Percentiles rank a stretch among this genome's conserved stretches.
phyloP scores from a whole-genome alignment of 306 rosid genomes.

The Mucuna pruriens region DNA sequence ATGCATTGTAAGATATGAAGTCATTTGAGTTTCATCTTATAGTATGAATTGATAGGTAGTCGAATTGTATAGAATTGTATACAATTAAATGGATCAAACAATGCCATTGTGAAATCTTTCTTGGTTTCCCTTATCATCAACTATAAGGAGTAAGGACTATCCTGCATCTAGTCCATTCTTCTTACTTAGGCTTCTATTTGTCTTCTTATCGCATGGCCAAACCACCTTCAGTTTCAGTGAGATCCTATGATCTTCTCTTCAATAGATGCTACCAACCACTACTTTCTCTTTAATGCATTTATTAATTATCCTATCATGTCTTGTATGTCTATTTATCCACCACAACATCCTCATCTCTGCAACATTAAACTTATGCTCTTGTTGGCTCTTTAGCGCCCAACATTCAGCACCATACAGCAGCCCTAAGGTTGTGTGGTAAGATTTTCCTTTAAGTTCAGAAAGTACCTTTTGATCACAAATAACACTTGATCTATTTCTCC shows the following conservation, averaged over 20 bases:
- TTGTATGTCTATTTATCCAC: neutral
- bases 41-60: no score
- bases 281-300: conserved; percentile 29
- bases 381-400: neutral
- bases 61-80: no score
- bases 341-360: neutral
- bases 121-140: neutral
- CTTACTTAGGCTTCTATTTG: neutral
- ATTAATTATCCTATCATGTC: conserved; percentile 8
- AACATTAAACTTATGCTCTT: neutral
- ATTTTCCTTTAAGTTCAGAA: neutral
- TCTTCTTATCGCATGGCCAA: neutral
- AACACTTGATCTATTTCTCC: neutral
- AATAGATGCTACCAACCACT: neutral
- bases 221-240: neutral
- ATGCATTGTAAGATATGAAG: no score
- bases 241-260: neutral
- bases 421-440: neutral
- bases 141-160: neutral
- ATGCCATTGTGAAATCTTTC: no score
- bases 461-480: neutral
- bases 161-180: neutral
- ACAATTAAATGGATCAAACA: no score
- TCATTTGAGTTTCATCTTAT: no score
- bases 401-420: neutral